These are phyloP conservation scores for Torrubiella hemipterigena DNA, from an alignment of 2,329 filamentous ascomycete genomes.

Conservation along the genomic window DNA sequence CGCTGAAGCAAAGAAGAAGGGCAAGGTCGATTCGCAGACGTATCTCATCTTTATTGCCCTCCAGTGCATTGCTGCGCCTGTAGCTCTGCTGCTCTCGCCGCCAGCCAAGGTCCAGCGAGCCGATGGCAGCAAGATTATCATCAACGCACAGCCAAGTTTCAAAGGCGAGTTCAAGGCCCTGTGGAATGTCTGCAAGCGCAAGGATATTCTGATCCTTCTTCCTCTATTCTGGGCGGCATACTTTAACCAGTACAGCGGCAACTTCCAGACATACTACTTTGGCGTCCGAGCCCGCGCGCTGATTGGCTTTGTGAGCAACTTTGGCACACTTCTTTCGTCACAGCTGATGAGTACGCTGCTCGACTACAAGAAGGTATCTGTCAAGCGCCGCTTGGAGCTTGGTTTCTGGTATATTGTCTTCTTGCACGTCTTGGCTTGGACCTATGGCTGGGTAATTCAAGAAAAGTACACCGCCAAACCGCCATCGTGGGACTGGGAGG, in stretches of 20 bases:
- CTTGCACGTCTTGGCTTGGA: constrained; percentile 34
- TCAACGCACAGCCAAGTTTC: constrained; percentile 11
- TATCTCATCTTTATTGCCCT: constrained; percentile 17
- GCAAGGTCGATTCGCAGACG: constrained; percentile 13
- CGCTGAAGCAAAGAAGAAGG: constrained; percentile 10
- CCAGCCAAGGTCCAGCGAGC: constrained; percentile 15
- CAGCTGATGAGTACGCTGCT: constrained; percentile 30
- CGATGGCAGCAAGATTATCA: constrained; percentile 13
- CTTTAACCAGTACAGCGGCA: constrained; percentile 23
- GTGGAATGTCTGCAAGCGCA: constrained; percentile 9
- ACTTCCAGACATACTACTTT: constrained; percentile 31
- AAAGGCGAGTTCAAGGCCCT: constrained; percentile 12
- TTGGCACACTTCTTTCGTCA: constrained; percentile 25
- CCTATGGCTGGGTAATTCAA: constrained; percentile 40
- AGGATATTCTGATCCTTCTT: constrained; percentile 11
- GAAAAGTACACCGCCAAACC: constrained; percentile 32
- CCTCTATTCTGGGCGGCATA: constrained; percentile 16
- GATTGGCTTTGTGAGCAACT: constrained; percentile 29
- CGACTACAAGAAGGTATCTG: constrained; percentile 23
- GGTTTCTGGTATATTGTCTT: constrained; percentile 33
- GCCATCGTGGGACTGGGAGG: constrained; percentile 26
- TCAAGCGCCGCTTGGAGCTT: constrained; percentile 27
- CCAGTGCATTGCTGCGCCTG: constrained; percentile 13
- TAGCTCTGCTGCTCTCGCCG: constrained; percentile 14
- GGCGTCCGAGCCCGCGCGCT: constrained; percentile 30